Conservation (phyloP, 768 basidiomycete genomes). For the Pisolithus orientalis region DNA sequence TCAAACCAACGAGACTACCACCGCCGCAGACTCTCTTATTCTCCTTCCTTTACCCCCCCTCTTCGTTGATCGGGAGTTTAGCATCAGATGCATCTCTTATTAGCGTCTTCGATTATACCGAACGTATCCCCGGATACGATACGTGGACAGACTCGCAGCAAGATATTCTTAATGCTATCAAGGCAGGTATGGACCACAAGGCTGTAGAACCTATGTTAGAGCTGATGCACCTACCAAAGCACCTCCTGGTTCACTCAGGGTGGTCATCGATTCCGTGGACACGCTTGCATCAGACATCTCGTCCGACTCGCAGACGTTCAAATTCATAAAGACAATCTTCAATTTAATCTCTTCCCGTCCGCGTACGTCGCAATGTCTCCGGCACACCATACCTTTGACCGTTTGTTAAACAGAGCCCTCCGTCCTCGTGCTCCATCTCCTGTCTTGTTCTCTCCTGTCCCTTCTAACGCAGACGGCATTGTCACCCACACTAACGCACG, state of each 20-base stretch:
- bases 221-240: slow-evolving; percentile 24
- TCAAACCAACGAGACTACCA: slow-evolving; percentile 23
- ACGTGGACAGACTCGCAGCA: slow-evolving; percentile 30
- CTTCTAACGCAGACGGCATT: slow-evolving; percentile 57
- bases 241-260: slow-evolving; percentile 43
- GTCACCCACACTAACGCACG: slow-evolving; percentile 55
- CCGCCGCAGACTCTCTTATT: slow-evolving; percentile 38
- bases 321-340: slow-evolving; percentile 44
- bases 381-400: slow-evolving; percentile 5
- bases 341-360: slow-evolving; percentile 39
- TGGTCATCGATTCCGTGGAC: slow-evolving; percentile 70
- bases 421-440: slow-evolving; percentile 54
- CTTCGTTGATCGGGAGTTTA: slow-evolving; percentile 32
- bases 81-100: slow-evolving; percentile 26
- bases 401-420: slow-evolving; percentile 37
- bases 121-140: slow-evolving; percentile 47
- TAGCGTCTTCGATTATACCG: slow-evolving; percentile 44
- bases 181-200: slow-evolving; percentile 33
- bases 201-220: background rate
- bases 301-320: slow-evolving; percentile 47
- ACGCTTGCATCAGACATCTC: slow-evolving; percentile 54
- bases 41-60: slow-evolving; percentile 51
- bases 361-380: slow-evolving; percentile 32
- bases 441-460: slow-evolving; percentile 44
- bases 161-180: slow-evolving; percentile 36